Evolutionary conservation across 2,329 filamentous ascomycete species (phyloP), one percentile per base, ranked within the genome.

Genomic region (Pseudogymnoascus sp.): DNA sequence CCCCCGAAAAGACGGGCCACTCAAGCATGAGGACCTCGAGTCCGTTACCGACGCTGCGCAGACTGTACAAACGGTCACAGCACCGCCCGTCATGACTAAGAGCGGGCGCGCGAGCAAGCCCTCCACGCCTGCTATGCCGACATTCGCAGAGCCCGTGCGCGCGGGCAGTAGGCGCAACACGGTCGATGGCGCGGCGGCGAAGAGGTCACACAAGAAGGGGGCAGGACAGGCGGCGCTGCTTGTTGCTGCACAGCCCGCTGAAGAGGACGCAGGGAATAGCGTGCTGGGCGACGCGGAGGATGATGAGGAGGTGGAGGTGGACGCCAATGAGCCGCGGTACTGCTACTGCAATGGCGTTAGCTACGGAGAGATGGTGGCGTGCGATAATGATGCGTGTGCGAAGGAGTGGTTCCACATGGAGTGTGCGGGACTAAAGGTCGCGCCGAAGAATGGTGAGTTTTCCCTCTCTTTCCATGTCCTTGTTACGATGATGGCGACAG

Each of bases 361-460:
- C 70, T 93, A 91, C 71, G 89, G 90, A 19, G 89, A 91, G 76
- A 93, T 93, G 90, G 88, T 93, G 47, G 90, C 87, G 2, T 93
- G 89, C 71, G 90, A 93, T 73, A 86, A 85, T 7, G 83, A 87
- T 65, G 83, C 84, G 60, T 93, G 90, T 75, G 82, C 84, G 68
- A 82, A 85, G 66, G 89, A 93, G 75, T 93, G 90, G 90, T 93
- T 93, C 78, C 90, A 93, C 79, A 77, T 95, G 60, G 88, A 87
- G 60, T 95, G 90, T 74, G 90, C 91, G 31, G 90, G 90, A 26
- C 76, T 95, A 70, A 89, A 88, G 69, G 88, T 88, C 65, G 88
- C 90, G 62, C 90, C 90, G n/a, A 87, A 84, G 64, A 74, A 74
- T 70, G 69, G 73, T 74, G 69, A 64, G 70, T 69, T 65, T 6